phyloP scores from a whole-genome alignment of 768 basidiomycete genomes.

The Rhodotorula toruloides region DNA sequence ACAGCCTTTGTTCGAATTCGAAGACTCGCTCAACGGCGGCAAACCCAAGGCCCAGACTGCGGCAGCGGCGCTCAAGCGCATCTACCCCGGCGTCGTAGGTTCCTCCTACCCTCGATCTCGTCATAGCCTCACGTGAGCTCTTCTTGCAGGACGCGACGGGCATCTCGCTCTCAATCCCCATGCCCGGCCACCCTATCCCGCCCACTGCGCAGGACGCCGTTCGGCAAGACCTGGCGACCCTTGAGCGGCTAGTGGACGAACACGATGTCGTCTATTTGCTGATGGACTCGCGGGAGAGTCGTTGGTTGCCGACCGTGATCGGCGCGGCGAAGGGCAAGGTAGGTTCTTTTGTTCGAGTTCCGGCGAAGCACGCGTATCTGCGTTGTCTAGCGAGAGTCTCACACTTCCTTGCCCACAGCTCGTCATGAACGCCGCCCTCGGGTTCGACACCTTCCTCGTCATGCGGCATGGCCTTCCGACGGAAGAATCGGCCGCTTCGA shows the following conservation, averaged over 20 bases:
- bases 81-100: constrained; percentile 87
- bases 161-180: constrained; percentile 74
- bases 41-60: constrained; percentile 91
- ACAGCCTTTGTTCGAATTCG: constrained; percentile 92
- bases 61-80: constrained; percentile 72
- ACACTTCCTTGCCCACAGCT: too few species aligned
- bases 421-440: constrained; percentile 87
- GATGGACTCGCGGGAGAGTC: constrained; percentile 96
- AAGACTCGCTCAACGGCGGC: constrained; percentile 85
- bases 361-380: background rate
- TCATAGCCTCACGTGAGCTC: background rate
- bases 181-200: constrained; percentile 94
- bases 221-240: constrained; percentile 61
- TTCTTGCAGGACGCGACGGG: constrained; percentile 68
- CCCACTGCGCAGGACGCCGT: constrained; percentile 55
- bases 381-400: background rate
- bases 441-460: constrained; percentile 92
- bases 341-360: background rate
- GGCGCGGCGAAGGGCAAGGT: constrained; percentile 81
- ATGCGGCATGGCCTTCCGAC: constrained; percentile 85
- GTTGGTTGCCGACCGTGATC: constrained; percentile 91
- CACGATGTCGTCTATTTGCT: constrained; percentile 89
- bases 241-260: constrained; percentile 70
- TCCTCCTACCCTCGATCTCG: background rate
- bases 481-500: constrained; percentile 36